phyloP scores from a whole-genome alignment of 495 filamentous ascomycete genomes.

The Hyphodiscus hymeniophilus region DNA sequence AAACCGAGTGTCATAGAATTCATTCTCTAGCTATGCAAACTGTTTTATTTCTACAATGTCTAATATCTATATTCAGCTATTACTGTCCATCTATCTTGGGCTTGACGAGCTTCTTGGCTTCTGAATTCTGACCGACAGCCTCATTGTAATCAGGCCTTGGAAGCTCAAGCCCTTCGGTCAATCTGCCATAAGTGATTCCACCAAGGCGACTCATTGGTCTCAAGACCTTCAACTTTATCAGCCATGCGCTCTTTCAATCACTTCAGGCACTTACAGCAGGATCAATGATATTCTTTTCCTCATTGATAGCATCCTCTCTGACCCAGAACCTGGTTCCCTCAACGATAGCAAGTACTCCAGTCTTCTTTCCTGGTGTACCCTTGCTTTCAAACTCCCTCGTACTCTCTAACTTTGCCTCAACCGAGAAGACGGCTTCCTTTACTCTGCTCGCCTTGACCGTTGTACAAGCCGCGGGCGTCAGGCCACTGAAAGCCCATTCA shows the following conservation, averaged over 20 bases:
- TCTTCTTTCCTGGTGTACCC: slow-evolving; percentile 58
- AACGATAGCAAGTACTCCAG: slow-evolving; percentile 64
- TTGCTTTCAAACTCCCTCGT: slow-evolving; percentile 68
- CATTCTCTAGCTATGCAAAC: too few relatives aligned
- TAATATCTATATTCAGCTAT: neutral
- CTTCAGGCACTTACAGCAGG: slow-evolving; percentile 31
- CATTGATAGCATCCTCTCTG: slow-evolving; percentile 78
- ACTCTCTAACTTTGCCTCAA: slow-evolving; percentile 70
- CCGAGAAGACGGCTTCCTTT: slow-evolving; percentile 68
- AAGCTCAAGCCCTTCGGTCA: slow-evolving; percentile 67
- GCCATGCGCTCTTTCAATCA: slow-evolving; percentile 3
- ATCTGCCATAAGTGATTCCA: slow-evolving; percentile 73
- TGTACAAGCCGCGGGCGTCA: slow-evolving; percentile 60
- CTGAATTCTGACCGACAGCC: slow-evolving; percentile 35
- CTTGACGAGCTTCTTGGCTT: slow-evolving; percentile 36
- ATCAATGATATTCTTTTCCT: slow-evolving; percentile 64
- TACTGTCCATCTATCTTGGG: slow-evolving; percentile 31
- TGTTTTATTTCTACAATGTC: neutral
- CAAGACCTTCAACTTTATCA: slow-evolving; percentile 35
- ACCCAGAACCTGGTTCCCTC: slow-evolving; percentile 88
- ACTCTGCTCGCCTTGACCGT: slow-evolving; percentile 68
- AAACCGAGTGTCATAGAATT: too few relatives aligned
- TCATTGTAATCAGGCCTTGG: slow-evolving; percentile 59
- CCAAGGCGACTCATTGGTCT: slow-evolving; percentile 73
- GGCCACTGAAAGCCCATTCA: slow-evolving; percentile 74